A percentile compares a stretch with the other conserved stretches of the same genome.
phyloP scores from a whole-genome alignment of 1,284 basidiomycete species.

The Stygiomarasmius scandens region DNA sequence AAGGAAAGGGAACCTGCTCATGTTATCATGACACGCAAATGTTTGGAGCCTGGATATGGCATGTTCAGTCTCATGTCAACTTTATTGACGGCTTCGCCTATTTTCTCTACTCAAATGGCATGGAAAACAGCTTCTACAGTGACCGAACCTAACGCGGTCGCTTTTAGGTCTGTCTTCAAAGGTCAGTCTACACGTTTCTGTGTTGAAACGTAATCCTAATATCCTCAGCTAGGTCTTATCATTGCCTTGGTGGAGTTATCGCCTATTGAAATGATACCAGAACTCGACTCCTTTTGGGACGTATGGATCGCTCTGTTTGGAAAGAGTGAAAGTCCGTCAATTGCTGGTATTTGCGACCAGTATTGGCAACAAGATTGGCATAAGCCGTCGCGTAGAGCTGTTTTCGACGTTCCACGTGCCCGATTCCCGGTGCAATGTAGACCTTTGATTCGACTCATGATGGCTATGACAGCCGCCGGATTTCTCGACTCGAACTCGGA shows the following conservation, averaged over 20 bases:
- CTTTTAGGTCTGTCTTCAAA: slow-evolving; percentile 83
- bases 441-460: slow-evolving; percentile 73
- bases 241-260: slow-evolving; percentile 74
- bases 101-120: slow-evolving; percentile 74
- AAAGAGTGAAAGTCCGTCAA: slow-evolving; percentile 68
- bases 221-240: slow-evolving; percentile 55
- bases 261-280: slow-evolving; percentile 71
- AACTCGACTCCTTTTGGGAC: slow-evolving; percentile 72
- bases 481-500: slow-evolving; percentile 71
- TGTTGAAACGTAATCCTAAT: neutral
- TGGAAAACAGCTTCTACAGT: slow-evolving; percentile 69
- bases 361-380: slow-evolving; percentile 77
- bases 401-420: slow-evolving; percentile 78
- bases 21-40: slow-evolving; percentile 55
- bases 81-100: slow-evolving; percentile 65
- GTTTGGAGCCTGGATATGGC: slow-evolving; percentile 56
- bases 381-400: slow-evolving; percentile 65
- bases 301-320: slow-evolving; percentile 84
- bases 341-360: slow-evolving; percentile 75
- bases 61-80: slow-evolving; percentile 58
- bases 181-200: slow-evolving; percentile 44
- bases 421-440: slow-evolving; percentile 81
- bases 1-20: slow-evolving; percentile 60
- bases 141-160: slow-evolving; percentile 79
- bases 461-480: slow-evolving; percentile 73